A percentile compares a stretch with the other conserved stretches of the same genome.
phyloP scores from a whole-genome alignment of 495 filamentous ascomycete genomes.

The Trypethelium eluteriae region DNA sequence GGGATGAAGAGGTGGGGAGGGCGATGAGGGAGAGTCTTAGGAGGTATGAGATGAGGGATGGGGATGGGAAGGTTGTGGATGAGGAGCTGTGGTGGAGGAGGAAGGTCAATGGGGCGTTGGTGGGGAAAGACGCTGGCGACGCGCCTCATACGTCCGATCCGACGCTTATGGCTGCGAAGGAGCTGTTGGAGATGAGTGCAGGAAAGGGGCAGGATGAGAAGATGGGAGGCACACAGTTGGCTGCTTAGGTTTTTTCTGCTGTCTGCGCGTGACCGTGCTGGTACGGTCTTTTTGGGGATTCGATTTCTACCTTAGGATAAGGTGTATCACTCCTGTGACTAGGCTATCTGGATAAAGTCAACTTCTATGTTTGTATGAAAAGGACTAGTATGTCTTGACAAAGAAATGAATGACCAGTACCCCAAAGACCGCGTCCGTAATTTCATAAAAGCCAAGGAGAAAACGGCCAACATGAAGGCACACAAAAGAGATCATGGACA shows the following conservation, averaged over 20 bases:
- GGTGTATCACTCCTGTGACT: no score
- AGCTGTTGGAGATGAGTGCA: slow-evolving; percentile 5
- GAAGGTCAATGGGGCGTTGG: background rate
- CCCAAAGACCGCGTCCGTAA: no score
- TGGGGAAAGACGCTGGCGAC: background rate
- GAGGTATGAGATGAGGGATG: background rate
- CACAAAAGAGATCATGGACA: no score
- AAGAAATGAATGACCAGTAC: no score
- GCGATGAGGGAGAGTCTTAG: background rate
- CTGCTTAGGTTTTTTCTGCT: background rate
- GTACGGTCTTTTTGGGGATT: background rate
- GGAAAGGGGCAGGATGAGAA: background rate
- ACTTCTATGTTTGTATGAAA: no score
- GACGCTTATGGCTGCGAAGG: background rate
- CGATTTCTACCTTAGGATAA: background rate
- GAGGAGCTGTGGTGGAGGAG: background rate
- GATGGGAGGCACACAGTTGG: background rate
- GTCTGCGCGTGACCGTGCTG: background rate
- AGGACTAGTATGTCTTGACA: no score
- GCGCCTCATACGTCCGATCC: background rate
- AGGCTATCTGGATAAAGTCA: no score
- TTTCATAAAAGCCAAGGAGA: no score
- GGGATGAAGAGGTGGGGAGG: background rate
- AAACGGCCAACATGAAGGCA: no score
- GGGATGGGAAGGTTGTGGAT: background rate